A percentile compares a stretch with the other conserved stretches of the same genome.
Conservation (phyloP, 768 basidiomycete genomes). For the Saitozyma podzolica region DNA sequence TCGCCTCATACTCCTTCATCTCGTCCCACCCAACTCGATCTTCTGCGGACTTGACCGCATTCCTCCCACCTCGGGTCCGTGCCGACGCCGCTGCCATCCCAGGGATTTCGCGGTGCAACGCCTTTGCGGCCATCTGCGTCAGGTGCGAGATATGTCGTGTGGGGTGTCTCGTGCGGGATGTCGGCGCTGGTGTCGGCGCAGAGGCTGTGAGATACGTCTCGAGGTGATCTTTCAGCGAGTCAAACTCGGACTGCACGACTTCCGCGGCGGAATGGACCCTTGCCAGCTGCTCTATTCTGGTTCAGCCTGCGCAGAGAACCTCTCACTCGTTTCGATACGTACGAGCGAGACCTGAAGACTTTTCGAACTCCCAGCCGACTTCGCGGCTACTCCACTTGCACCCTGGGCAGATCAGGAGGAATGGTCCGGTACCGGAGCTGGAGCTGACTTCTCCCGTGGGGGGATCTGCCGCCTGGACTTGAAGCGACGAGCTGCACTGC, state of each 20-base stretch:
- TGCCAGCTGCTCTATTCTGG: conserved; percentile 74
- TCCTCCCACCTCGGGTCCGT: conserved; percentile 6
- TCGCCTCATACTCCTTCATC: conserved; percentile 35
- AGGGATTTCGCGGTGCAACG: conserved; percentile 75
- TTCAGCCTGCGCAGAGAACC: neutral
- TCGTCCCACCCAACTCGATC: conserved; percentile 42
- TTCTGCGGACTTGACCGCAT: conserved; percentile 5
- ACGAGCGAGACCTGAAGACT: conserved; percentile 94
- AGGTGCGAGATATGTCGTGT: conserved; percentile 52
- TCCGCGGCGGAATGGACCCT: conserved; percentile 81
- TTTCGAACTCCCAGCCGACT: conserved; percentile 90
- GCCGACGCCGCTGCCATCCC: conserved; percentile 32
- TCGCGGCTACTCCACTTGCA: conserved; percentile 95
- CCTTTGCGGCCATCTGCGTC: conserved; percentile 78
- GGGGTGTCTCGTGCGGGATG: conserved; percentile 10
- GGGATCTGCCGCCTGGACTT: conserved; percentile 79
- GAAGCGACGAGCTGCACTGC: conserved; percentile 82
- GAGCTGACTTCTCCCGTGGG: conserved; percentile 53
- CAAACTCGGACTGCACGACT: conserved; percentile 75
- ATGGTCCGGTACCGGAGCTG: conserved; percentile 66
- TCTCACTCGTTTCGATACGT: conserved; percentile 36
- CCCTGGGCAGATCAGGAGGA: conserved; percentile 84
- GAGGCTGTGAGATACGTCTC: conserved; percentile 71
- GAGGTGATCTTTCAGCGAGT: conserved; percentile 93
- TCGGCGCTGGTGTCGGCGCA: conserved; percentile 8